Conservation (phyloP, 805 yeast genomes). For the Candida pseudoglaebosa region DNA sequence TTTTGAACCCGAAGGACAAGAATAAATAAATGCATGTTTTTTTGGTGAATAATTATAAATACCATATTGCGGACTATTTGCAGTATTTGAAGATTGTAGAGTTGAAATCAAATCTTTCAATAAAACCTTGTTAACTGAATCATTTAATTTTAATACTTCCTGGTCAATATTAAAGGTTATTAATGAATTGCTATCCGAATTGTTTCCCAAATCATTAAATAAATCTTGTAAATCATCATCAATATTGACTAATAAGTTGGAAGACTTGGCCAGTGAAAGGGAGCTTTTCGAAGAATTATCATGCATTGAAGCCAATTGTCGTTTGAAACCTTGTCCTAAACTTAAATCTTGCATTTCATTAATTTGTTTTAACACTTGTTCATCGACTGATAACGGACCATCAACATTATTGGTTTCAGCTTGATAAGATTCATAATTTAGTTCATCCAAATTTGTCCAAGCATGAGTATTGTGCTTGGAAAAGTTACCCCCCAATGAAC, state of each 20-base stretch:
- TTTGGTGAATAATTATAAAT: conserved; percentile 41
- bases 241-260: conserved; percentile 21
- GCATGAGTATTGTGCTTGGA: conserved; percentile 37
- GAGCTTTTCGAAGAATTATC: conserved; percentile 3
- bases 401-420: conserved; percentile 18
- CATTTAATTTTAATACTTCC: conserved; percentile 38
- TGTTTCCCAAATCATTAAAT: conserved; percentile 18
- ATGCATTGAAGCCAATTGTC: conserved; percentile 35
- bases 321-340: conserved; percentile 19
- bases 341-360: conserved; percentile 30
- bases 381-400: conserved; percentile 57
- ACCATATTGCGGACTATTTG: conserved; percentile 51
- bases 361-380: conserved; percentile 46
- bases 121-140: conserved; percentile 17
- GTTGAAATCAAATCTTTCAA: conserved; percentile 18
- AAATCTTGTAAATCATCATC: conserved; percentile 23
- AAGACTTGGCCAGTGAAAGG: neutral
- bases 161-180: conserved; percentile 50
- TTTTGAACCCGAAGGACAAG: conserved; percentile 87
- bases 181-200: conserved; percentile 23
- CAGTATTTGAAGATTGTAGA: conserved; percentile 11
- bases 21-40: conserved; percentile 60
- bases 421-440: conserved; percentile 46
- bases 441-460: conserved; percentile 55
- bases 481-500: conserved; percentile 66